These are phyloP conservation scores for Alternaria sp. DNA, from an alignment of 2,329 filamentous ascomycete species.

Conservation along the genomic window DNA sequence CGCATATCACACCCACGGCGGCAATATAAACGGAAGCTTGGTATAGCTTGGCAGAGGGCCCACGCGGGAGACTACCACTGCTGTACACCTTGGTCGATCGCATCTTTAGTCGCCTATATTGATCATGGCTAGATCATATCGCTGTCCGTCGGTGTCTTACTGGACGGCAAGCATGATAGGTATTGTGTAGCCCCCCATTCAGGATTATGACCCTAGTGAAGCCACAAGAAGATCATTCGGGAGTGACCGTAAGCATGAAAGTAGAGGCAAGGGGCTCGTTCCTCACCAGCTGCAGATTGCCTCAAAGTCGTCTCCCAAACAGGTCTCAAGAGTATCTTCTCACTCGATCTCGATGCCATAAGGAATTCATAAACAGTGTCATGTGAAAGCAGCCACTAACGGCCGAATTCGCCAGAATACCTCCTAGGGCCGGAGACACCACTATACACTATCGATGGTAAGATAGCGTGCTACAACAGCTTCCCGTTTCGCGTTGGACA, in stretches of 20 bases:
- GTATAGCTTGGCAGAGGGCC: background rate
- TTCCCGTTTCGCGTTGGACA: background rate
- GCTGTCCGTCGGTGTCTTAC: background rate
- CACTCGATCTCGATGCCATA: background rate
- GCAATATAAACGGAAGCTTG: background rate
- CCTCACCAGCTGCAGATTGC: background rate
- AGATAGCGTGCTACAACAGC: background rate
- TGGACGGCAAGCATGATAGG: background rate
- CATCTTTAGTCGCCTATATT: background rate
- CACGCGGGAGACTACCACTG: background rate
- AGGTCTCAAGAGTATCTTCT: background rate
- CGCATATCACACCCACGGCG: background rate
- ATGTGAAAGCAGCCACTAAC: background rate
- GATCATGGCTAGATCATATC: background rate
- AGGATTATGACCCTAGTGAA: background rate
- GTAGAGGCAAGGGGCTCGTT: background rate
- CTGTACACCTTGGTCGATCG: background rate
- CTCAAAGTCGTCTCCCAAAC: background rate
- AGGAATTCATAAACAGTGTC: background rate
- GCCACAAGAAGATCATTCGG: background rate
- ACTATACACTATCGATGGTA: background rate
- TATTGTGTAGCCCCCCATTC: background rate
- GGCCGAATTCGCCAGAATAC: background rate
- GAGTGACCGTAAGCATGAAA: background rate
- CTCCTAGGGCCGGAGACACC: constrained; percentile 2